Evolutionary conservation across 2,329 filamentous ascomycete genomes (phyloP).

Genomic region (Magnaporthales sp.): DNA sequence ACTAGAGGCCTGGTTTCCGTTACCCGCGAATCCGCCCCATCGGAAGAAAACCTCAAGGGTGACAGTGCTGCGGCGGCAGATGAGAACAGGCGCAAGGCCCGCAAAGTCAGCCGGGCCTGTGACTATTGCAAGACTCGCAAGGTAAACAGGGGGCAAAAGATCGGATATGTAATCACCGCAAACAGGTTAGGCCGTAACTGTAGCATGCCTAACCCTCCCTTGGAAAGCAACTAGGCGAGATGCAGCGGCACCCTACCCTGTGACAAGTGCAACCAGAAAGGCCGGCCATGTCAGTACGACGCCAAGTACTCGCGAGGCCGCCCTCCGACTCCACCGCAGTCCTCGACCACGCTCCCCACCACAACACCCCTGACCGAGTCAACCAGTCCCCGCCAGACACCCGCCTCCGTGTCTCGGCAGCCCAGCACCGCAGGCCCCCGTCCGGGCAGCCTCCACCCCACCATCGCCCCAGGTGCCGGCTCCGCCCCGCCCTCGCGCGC

Average conservation of each 20-base stretch:
- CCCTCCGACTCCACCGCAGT: not conserved
- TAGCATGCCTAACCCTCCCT: no score
- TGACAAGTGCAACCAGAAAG: not conserved
- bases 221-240: not conserved
- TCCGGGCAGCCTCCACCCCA: not conserved
- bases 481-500: slow-evolving; percentile 5
- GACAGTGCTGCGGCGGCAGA: not conserved
- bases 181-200: no score
- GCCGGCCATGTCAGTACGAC: not conserved
- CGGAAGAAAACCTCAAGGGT: not conserved
- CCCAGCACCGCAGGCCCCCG: not conserved
- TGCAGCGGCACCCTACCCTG: not conserved
- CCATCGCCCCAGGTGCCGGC: not conserved
- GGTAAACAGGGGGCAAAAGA: not conserved
- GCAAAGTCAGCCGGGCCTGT: slow-evolving; percentile 4
- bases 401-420: not conserved
- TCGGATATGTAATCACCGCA: no score
- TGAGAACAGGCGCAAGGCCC: not conserved
- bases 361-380: not conserved
- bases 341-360: not conserved
- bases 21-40: not conserved
- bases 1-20: not conserved
- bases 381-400: not conserved
- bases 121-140: slow-evolving; percentile 3
- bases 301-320: not conserved